Evolutionary conservation across 225 moss, liverwort and hornwort genomes (phyloP), one percentile per base, ranked within the genome.

Genomic region (Straminergon stramineum): DNA sequence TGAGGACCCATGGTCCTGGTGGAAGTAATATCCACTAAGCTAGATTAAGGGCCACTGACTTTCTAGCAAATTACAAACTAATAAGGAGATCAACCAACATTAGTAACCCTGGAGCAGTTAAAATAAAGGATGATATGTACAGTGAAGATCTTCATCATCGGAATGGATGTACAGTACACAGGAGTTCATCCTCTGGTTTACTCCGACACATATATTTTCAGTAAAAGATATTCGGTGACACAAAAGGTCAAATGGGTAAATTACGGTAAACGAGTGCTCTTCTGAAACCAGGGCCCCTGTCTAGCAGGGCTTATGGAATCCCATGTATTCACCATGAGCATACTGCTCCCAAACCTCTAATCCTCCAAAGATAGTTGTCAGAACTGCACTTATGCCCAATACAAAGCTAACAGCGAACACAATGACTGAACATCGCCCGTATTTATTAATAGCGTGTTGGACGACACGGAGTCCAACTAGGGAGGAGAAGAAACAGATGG

Each of bases 301-400:
- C 89, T 91, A 96, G 92, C 96, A 98, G 35, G 95, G 94, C 77
- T 89, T 64, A 84, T 95, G 96, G 70, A 98, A 95, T 45, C 97
- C 96, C 97, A 98, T 98, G 65, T 98, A 96, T 17, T 87, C 94
- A 57, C 96, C 96, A 28, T 37, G 85, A 78, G 31, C 5, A 51
- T 94, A 96, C 53, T 95, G 91, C 84, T 91, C 61, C 92, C 90
- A 96, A 58, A 96, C 89, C 43, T 93, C 96, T 90, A 92, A 75
- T 37, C 96, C 95, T 86, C 96, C 96, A 73, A 96, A 95, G 57
- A 93, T 88, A 37, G 84, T 87, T 75, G 95, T 98, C 87, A 95
- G 88, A 53, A 96, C 34, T 52, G 97, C 94, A 86, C 97, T 98
- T 26, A 91, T 19, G 32, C 96, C 96, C 63, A 96, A 83, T 18